These are phyloP conservation scores for Leishmania amazonensis DNA, from an alignment of 208 protist species.

Conservation along the genomic window DNA sequence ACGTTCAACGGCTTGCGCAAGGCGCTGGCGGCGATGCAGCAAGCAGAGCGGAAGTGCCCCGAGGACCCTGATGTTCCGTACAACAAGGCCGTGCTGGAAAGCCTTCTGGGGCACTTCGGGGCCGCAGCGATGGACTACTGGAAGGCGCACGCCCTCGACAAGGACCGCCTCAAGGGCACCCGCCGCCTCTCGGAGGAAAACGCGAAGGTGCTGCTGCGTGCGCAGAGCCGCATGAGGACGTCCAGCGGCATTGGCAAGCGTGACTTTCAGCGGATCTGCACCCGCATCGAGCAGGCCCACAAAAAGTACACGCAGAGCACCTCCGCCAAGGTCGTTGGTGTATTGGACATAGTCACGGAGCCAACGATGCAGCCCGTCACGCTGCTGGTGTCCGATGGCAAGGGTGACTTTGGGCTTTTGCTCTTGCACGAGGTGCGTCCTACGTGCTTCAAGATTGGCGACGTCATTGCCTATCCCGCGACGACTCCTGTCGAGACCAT, in stretches of 20 bases:
- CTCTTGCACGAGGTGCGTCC: slow-evolving; percentile 63
- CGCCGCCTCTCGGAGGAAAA: slow-evolving; percentile 51
- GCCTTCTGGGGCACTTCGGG: slow-evolving; percentile 74
- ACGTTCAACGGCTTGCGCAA: slow-evolving; percentile 44
- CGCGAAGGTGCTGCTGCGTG: slow-evolving; percentile 42
- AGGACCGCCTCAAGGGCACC: slow-evolving; percentile 53
- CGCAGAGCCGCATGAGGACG: slow-evolving; percentile 47
- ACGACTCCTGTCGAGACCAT: slow-evolving; percentile 35
- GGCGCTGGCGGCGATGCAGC: slow-evolving; percentile 63
- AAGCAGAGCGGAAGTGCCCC: slow-evolving; percentile 40
- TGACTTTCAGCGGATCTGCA: slow-evolving; percentile 56
- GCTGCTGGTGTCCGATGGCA: slow-evolving; percentile 50
- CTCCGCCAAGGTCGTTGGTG: slow-evolving; percentile 38
- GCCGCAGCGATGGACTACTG: slow-evolving; percentile 52
- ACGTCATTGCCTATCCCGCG: slow-evolving; percentile 48
- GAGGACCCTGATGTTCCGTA: slow-evolving; percentile 78
- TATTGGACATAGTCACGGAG: slow-evolving; percentile 75
- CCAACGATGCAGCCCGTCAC: slow-evolving; percentile 67
- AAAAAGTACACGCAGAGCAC: slow-evolving; percentile 36
- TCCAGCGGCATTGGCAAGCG: slow-evolving; percentile 51
- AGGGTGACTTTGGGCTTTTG: slow-evolving; percentile 50
- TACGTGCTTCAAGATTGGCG: slow-evolving; percentile 61
- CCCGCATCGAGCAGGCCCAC: slow-evolving; percentile 43
- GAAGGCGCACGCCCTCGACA: slow-evolving; percentile 58
- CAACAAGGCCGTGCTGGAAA: slow-evolving; percentile 82